These are phyloP conservation scores for Pichia occidentalis DNA, from an alignment of 805 yeast genomes.

Conservation along the genomic window DNA sequence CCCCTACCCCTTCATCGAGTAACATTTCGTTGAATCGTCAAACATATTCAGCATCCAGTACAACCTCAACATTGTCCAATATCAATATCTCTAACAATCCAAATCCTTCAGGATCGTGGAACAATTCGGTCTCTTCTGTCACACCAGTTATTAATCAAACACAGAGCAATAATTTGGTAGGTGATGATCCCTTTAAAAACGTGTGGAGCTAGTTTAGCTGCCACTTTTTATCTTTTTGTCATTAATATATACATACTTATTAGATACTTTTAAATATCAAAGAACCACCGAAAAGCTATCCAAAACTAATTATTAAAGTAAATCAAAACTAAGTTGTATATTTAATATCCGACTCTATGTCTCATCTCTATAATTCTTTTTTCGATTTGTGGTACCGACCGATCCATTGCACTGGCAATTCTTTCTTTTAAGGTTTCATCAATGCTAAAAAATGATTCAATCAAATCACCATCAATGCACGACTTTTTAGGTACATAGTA, in stretches of 20 bases:
- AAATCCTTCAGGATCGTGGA: neutral
- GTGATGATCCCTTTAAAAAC: slow-evolving; percentile 28
- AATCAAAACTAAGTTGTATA: neutral
- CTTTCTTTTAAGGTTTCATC: slow-evolving; percentile 30
- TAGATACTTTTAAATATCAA: no score
- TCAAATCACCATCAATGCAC: slow-evolving; percentile 82
- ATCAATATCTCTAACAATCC: slow-evolving; percentile 8
- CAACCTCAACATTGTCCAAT: no score
- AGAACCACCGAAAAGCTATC: no score
- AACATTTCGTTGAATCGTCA: slow-evolving; percentile 5
- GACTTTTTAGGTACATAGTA: slow-evolving; percentile 74
- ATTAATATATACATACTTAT: neutral
- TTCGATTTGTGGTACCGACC: slow-evolving; percentile 43
- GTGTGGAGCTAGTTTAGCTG: slow-evolving; percentile 23
- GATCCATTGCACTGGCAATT: slow-evolving; percentile 38
- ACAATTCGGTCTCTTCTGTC: neutral
- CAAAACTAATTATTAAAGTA: no score
- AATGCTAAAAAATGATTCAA: slow-evolving; percentile 49
- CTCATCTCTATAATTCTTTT: slow-evolving; percentile 47
- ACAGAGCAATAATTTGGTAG: slow-evolving; percentile 11
- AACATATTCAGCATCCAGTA: slow-evolving; percentile 1
- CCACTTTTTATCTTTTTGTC: neutral
- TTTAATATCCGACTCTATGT: slow-evolving; percentile 30
- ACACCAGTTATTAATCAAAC: no score
- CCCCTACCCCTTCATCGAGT: slow-evolving; percentile 35